Percentiles rank a stretch among this genome's conserved stretches.
These are phyloP conservation scores for Beta macrorhiza DNA, from an alignment of 179 eudicot species.

Conservation along the genomic window DNA sequence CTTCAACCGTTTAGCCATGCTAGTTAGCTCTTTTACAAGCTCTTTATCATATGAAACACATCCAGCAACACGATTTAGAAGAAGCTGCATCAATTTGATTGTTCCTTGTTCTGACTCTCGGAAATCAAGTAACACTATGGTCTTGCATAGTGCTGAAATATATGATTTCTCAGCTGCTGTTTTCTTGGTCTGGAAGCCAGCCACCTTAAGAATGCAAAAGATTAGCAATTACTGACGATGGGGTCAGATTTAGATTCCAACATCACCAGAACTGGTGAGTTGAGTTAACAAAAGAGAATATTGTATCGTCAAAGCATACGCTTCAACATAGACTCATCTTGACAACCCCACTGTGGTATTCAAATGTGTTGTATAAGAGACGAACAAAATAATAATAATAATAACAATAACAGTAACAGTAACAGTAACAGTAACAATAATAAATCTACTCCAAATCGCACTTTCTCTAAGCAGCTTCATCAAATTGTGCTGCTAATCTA, in stretches of 20 bases:
- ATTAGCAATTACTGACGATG: neutral
- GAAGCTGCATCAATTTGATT: slow-evolving; percentile 62
- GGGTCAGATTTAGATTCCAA: neutral
- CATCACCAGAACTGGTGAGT: neutral
- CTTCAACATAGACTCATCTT: neutral
- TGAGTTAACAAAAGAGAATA: neutral
- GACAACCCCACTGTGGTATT: neutral
- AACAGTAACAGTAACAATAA: too few relatives aligned
- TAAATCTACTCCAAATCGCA: too few relatives aligned
- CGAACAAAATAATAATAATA: neutral
- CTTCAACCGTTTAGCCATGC: slow-evolving; percentile 59
- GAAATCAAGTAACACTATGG: slow-evolving; percentile 58
- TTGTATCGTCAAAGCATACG: neutral
- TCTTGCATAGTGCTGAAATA: slow-evolving; percentile 64
- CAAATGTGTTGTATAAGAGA: neutral
- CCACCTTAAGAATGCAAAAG: slow-evolving; percentile 43
- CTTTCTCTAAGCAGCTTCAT: too few relatives aligned
- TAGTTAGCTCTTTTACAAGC: slow-evolving; percentile 60
- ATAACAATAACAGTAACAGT: too few relatives aligned
- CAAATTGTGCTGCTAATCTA: too few relatives aligned
- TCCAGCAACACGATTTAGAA: slow-evolving; percentile 50
- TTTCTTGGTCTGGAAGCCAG: slow-evolving; percentile 59
- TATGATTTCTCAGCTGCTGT: slow-evolving; percentile 81
- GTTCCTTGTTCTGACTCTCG: slow-evolving; percentile 65
- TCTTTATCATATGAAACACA: slow-evolving; percentile 72